Percentiles rank a stretch among this genome's conserved stretches.
phyloP scores from a whole-genome alignment of 1,139 yeast species.

The Hansenula lynferdii region DNA sequence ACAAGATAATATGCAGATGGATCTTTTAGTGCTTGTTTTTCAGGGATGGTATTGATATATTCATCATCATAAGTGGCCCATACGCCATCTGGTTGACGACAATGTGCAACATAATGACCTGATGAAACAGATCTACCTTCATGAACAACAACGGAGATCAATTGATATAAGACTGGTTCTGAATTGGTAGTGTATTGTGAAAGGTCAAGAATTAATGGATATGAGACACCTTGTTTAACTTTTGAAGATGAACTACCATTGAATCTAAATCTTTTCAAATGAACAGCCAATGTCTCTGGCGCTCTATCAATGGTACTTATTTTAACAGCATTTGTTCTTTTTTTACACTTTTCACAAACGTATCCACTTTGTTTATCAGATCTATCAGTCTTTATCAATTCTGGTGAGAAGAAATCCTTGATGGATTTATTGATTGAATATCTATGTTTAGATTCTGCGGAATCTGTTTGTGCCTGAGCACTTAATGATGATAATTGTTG shows the following conservation, averaged over 20 bases:
- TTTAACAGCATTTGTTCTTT: conserved; percentile 73
- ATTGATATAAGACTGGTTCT: conserved; percentile 59
- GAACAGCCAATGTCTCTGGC: conserved; percentile 85
- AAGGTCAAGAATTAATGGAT: conserved; percentile 73
- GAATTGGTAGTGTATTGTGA: conserved; percentile 50
- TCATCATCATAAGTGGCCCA: conserved; percentile 98
- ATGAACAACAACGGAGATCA: conserved; percentile 86
- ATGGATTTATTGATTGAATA: conserved; percentile 73
- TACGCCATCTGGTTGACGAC: conserved; percentile 84
- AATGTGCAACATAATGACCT: conserved; percentile 91
- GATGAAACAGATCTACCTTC: conserved; percentile 90
- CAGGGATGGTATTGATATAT: conserved; percentile 67
- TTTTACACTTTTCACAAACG: conserved; percentile 82
- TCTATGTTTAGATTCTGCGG: conserved; percentile 25
- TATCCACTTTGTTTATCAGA: conserved; percentile 67
- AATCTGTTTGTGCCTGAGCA: conserved; percentile 3
- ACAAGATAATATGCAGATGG: conserved; percentile 88
- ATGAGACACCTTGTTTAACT: conserved; percentile 80
- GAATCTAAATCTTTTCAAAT: conserved; percentile 86
- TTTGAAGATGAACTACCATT: conserved; percentile 75
- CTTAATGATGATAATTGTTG: background rate
- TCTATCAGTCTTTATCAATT: conserved; percentile 61
- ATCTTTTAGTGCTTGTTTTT: conserved; percentile 70
- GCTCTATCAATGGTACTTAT: conserved; percentile 70
- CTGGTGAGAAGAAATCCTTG: conserved; percentile 77